These are phyloP conservation scores for Neurospora sp. DNA, from an alignment of 2,329 filamentous ascomycete species.

Conservation along the genomic window DNA sequence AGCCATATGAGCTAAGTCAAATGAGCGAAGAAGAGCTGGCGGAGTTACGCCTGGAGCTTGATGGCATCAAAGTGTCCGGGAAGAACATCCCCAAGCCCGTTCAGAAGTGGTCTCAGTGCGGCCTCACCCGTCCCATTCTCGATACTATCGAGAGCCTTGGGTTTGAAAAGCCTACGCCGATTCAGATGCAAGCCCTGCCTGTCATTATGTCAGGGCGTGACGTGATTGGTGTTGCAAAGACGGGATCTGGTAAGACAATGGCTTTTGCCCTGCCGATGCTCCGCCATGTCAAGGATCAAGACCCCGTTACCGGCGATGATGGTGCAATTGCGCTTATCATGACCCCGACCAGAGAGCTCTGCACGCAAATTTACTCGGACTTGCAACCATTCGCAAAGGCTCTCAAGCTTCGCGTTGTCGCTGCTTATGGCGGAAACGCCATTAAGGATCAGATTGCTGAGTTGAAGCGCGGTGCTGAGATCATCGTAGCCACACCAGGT, in stretches of 20 bases:
- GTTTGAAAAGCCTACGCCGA: slow-evolving; percentile 83
- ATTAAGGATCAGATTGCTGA: slow-evolving; percentile 98
- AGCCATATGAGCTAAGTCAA: slow-evolving; percentile 71
- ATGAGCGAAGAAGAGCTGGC: slow-evolving; percentile 79
- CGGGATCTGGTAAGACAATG: slow-evolving; percentile 93
- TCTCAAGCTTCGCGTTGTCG: slow-evolving; percentile 75
- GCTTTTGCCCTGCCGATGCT: slow-evolving; percentile 97
- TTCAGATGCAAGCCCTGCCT: slow-evolving; percentile 90
- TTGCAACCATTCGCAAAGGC: slow-evolving; percentile 90
- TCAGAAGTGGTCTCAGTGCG: slow-evolving; percentile 93
- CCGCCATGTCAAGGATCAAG: slow-evolving; percentile 91
- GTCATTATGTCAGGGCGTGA: slow-evolving; percentile 94
- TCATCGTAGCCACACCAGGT: slow-evolving; percentile 90
- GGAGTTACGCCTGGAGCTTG: slow-evolving; percentile 74
- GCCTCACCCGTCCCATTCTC: slow-evolving; percentile 74
- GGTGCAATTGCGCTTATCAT: slow-evolving; percentile 83
- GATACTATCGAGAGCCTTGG: slow-evolving; percentile 74
- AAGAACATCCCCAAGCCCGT: slow-evolving; percentile 87
- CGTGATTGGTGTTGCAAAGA: slow-evolving; percentile 94
- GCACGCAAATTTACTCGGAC: slow-evolving; percentile 87
- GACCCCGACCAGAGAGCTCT: slow-evolving; percentile 88
- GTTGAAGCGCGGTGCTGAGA: slow-evolving; percentile 87
- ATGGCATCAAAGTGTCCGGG: slow-evolving; percentile 89
- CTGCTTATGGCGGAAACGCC: slow-evolving; percentile 87
- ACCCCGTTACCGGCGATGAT: slow-evolving; percentile 69